phyloP scores from a whole-genome alignment of 139 green algal species.

The Picochlorum sp. region DNA sequence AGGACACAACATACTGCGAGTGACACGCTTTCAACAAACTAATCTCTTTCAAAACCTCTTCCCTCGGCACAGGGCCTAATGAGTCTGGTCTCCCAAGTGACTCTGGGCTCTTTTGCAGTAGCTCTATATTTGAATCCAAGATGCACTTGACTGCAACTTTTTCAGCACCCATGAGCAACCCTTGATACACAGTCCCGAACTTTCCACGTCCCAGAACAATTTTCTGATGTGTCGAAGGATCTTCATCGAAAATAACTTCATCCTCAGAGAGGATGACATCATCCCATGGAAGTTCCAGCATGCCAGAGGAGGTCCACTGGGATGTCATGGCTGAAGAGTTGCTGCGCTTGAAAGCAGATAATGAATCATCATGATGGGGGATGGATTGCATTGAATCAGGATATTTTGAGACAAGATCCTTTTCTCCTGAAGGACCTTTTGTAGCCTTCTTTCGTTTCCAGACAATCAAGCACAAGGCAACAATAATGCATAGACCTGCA shows the following conservation, averaged over 20 bases:
- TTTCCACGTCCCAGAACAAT: neutral
- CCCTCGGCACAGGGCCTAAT: too few species aligned
- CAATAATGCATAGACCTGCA: neutral
- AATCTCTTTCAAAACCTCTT: conserved; percentile 5
- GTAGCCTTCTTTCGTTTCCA: neutral
- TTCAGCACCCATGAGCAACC: neutral
- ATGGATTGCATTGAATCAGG: too few species aligned
- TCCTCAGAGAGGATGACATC: neutral
- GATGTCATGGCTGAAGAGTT: neutral
- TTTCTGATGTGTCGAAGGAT: neutral
- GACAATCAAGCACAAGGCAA: neutral
- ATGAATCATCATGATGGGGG: too few species aligned
- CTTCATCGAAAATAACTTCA: neutral
- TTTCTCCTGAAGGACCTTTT: neutral
- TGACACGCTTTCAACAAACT: neutral
- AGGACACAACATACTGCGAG: neutral
- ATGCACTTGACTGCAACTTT: conserved; percentile 9
- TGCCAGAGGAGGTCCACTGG: neutral
- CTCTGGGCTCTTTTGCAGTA: neutral
- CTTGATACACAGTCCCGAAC: conserved; percentile 11
- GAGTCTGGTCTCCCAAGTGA: neutral
- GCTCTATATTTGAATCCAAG: neutral
- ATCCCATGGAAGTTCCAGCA: neutral
- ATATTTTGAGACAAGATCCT: neutral
- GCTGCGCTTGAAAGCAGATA: too few species aligned